A percentile compares a stretch with the other conserved stretches of the same genome.
These are phyloP conservation scores for Stephania cephalantha DNA, from an alignment of 164 flowering plant species.

Conservation along the genomic window DNA sequence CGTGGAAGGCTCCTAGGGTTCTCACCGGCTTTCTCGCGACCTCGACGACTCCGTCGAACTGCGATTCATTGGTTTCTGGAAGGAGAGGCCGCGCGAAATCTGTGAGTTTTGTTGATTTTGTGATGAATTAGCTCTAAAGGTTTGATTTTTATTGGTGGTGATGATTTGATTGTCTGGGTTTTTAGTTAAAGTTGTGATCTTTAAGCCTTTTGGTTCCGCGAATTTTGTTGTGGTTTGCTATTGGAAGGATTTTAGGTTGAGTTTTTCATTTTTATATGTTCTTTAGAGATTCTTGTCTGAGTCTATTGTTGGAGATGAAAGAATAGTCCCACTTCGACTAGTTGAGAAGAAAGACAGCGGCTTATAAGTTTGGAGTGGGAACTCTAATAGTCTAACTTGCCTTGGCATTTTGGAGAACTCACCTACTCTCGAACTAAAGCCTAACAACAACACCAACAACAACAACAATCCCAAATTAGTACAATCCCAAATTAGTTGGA, in stretches of 20 bases:
- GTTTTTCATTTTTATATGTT: not conserved
- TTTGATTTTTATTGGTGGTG: not conserved
- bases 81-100: constrained; percentile 28
- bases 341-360: no score
- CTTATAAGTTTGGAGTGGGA: no score
- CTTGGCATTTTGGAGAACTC: no score
- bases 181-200: not conserved
- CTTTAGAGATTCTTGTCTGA: not conserved
- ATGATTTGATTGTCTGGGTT: not conserved
- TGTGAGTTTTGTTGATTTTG: constrained; percentile 26
- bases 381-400: no score
- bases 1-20: constrained; percentile 92
- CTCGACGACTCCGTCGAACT: constrained; percentile 61
- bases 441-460: no score
- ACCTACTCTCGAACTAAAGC: not conserved
- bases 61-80: constrained; percentile 24
- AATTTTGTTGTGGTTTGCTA: not conserved
- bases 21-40: constrained; percentile 82
- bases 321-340: not conserved
- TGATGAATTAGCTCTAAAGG: not conserved
- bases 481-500: no score
- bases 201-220: not conserved
- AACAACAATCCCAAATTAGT: no score
- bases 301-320: not conserved
- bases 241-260: not conserved